Evolutionary conservation across 2,329 filamentous ascomycete genomes (phyloP).

Genomic region (Cordyceps cateniannulata): DNA sequence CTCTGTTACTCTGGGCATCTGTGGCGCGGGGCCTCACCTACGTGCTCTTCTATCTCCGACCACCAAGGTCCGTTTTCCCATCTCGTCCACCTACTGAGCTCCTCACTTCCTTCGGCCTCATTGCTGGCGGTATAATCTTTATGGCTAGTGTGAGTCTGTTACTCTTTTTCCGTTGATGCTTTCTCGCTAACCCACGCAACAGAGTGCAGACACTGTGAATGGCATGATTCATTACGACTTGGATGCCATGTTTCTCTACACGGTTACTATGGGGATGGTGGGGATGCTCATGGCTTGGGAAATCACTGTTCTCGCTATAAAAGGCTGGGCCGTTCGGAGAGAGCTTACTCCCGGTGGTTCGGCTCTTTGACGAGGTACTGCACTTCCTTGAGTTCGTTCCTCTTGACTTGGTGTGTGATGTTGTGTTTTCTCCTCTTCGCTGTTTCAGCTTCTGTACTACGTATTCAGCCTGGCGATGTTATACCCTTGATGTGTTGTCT

Average conservation of each 20-base stretch:
- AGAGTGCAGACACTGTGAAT: slow-evolving; percentile 69
- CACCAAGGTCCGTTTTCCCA: slow-evolving; percentile 72
- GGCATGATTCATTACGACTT: slow-evolving; percentile 72
- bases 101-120: slow-evolving; percentile 78
- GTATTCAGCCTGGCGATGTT: too few species aligned
- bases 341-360: slow-evolving; percentile 23
- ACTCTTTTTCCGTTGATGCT: background rate
- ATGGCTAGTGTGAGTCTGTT: slow-evolving; percentile 70
- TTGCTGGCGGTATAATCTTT: slow-evolving; percentile 82
- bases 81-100: slow-evolving; percentile 86
- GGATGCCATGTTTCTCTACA: slow-evolving; percentile 92
- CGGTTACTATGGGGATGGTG: slow-evolving; percentile 76
- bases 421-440: background rate
- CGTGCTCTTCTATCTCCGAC: slow-evolving; percentile 68
- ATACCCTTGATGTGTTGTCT: too few species aligned
- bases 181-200: slow-evolving; percentile 17
- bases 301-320: slow-evolving; percentile 70
- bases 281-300: slow-evolving; percentile 82
- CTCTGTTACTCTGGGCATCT: slow-evolving; percentile 73
- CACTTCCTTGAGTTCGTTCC: background rate
- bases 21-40: slow-evolving; percentile 76
- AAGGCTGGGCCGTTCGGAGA: slow-evolving; percentile 69
- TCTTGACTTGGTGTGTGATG: background rate
- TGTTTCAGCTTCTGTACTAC: too few species aligned
- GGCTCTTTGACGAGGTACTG: background rate